Evolutionary conservation across 2,329 filamentous ascomycete genomes (phyloP), one percentile per base, ranked within the genome.

Genomic region (Leptographium procerum): DNA sequence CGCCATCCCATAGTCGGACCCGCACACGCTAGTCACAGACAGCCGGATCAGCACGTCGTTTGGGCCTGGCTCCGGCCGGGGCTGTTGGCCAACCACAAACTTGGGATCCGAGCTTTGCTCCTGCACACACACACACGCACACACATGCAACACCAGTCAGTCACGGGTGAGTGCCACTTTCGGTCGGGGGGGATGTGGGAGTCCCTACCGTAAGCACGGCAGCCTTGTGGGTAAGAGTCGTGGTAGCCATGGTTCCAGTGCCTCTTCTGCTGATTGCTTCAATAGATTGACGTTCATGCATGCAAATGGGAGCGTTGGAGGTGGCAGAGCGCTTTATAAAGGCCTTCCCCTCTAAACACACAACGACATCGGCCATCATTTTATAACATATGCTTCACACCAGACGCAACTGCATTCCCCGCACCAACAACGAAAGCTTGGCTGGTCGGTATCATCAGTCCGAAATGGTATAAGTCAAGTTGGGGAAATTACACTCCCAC

Each of bases 1-100:
- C 0, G 72, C 73, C 55, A 75, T 67, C 19, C 65, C 66, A 19
- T 70, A 62, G 59, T 75, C 73, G 9, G 72, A 71, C 4, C 71
- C 72, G 59, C 73, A 75, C 36, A 75, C 63, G 16, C 69, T 69
- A 2, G 71, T 73, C 2, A 68, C 64, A 19, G 66, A 64, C 2
- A 75, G 64, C 24, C 66, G 65, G 33, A 75, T 64, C 2, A 75
- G 70, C 24, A 71, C 64, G 43, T 70, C 65, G 45, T 64, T 67
- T 19, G 69, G 68, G 5, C 65, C 63, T 2, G 66, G 65, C 7
- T 57, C 52, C 2, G 69, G 69, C n/a, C 64, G 60, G 4, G 67
- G 61, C 16, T 67, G 61, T 19, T 60, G 40, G 10, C 59, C 62
- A 24, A 69, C 45, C 40, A 62, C 61, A 52, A 69, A 65, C 58